Conservation (phyloP, 2,329 filamentous ascomycete genomes). For the Hymenoscyphus fructigenus region DNA sequence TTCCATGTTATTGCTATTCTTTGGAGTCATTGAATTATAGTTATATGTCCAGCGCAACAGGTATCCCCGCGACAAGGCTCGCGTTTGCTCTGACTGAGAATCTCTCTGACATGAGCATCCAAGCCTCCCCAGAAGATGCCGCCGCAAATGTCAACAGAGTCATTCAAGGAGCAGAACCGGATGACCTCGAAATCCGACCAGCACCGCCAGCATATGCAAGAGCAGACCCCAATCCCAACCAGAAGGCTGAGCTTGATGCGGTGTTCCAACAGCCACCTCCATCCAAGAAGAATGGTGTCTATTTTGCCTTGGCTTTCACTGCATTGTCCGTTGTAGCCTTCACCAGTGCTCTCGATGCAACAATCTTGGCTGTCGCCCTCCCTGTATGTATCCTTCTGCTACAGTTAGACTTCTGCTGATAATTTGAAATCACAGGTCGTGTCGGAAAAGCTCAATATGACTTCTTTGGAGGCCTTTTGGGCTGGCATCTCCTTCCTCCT, state of each 20-base stretch:
- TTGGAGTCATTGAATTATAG: neutral
- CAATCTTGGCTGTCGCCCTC: constrained; percentile 6
- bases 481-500: constrained; percentile 68
- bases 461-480: constrained; percentile 62
- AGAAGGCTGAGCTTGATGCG: neutral
- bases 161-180: neutral
- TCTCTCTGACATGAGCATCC: neutral
- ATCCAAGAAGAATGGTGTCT: neutral
- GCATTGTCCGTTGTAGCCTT: constrained; percentile 4
- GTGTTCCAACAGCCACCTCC: neutral
- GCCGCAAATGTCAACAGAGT: neutral
- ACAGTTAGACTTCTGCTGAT: neutral
- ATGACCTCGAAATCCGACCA: neutral
- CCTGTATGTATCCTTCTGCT: neutral
- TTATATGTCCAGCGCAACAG: too few species aligned
- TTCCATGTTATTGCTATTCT: neutral
- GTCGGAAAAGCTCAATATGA: constrained; percentile 11
- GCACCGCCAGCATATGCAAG: neutral
- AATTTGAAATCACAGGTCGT: constrained; percentile 10
- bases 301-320: constrained; percentile 2
- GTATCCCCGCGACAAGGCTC: too few species aligned
- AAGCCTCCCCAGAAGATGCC: neutral
- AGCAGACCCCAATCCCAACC: neutral
- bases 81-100: too few species aligned
- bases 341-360: constrained; percentile 8